Percentiles rank a stretch among this genome's conserved stretches.
Conservation (phyloP, 306 rosid genomes). For the Prunus campanulata region DNA sequence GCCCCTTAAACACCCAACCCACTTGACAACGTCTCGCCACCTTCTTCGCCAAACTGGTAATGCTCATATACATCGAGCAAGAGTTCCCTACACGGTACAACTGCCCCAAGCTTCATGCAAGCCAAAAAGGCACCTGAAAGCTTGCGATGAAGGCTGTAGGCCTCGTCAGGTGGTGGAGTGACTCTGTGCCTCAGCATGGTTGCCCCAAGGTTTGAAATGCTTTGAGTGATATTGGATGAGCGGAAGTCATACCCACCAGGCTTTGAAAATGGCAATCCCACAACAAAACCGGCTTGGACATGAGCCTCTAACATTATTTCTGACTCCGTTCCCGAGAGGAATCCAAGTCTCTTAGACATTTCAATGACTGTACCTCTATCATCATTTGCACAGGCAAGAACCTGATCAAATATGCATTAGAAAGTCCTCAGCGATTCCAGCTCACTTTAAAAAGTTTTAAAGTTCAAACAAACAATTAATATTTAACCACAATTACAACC, state of each 20-base stretch:
- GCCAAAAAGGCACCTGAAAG: slow-evolving; percentile 93
- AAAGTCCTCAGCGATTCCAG: slow-evolving; percentile 14
- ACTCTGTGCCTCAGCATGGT: slow-evolving; percentile 93
- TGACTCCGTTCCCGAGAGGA: slow-evolving; percentile 79
- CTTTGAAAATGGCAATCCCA: slow-evolving; percentile 83
- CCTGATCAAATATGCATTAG: slow-evolving; percentile 42
- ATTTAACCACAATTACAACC: background rate
- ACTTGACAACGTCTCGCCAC: slow-evolving; percentile 36
- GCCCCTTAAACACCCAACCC: slow-evolving; percentile 30
- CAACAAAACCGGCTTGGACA: slow-evolving; percentile 91
- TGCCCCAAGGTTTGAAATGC: slow-evolving; percentile 77
- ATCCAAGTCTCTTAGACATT: slow-evolving; percentile 92
- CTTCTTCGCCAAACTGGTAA: slow-evolving; percentile 60
- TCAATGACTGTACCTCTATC: slow-evolving; percentile 69
- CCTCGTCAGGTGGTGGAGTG: slow-evolving; percentile 96
- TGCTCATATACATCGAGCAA: slow-evolving; percentile 54
- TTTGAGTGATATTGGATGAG: slow-evolving; percentile 62
- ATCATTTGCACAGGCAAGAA: slow-evolving; percentile 76
- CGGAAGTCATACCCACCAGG: slow-evolving; percentile 68
- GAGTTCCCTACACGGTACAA: slow-evolving; percentile 83
- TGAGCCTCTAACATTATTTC: slow-evolving; percentile 92
- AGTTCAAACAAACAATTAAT: background rate
- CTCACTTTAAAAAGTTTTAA: background rate
- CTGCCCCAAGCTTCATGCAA: slow-evolving; percentile 85
- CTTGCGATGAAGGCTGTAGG: slow-evolving; percentile 92